These are phyloP conservation scores for Microsporum audouinii DNA, from an alignment of 2,329 filamentous ascomycete species.

Conservation along the genomic window DNA sequence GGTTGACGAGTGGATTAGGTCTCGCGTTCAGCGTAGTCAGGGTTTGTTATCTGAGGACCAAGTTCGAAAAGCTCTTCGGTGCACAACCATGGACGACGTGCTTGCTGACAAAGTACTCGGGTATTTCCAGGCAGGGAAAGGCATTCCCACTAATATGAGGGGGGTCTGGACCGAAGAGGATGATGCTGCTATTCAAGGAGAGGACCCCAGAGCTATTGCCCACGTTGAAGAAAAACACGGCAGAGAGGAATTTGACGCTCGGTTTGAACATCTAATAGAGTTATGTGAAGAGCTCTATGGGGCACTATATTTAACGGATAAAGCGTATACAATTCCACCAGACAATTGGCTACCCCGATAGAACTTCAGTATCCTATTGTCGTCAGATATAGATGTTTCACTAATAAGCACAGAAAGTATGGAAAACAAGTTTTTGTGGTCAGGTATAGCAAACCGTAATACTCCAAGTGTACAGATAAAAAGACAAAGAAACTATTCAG, in stretches of 20 bases:
- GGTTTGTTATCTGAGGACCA: slow-evolving; percentile 18
- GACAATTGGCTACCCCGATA: not conserved
- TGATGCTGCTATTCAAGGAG: slow-evolving; percentile 28
- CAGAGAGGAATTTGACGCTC: slow-evolving; percentile 7
- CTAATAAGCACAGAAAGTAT: not conserved
- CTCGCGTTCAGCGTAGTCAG: slow-evolving; percentile 3
- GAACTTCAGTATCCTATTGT: not conserved
- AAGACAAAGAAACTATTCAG: not conserved
- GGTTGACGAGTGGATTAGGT: slow-evolving; percentile 32
- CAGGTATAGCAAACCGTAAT: not conserved
- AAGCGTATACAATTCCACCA: not conserved
- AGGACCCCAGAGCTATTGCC: slow-evolving; percentile 25
- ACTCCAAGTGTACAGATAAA: not conserved
- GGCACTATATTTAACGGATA: not conserved
- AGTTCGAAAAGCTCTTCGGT: slow-evolving; percentile 26
- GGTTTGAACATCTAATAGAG: slow-evolving; percentile 1
- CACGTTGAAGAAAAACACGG: slow-evolving; percentile 37
- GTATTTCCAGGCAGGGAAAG: slow-evolving; percentile 21
- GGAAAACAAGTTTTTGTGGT: not conserved
- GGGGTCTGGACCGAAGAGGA: slow-evolving; percentile 41
- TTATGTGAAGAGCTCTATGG: not conserved
- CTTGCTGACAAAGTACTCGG: slow-evolving; percentile 29
- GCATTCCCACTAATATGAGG: slow-evolving; percentile 30
- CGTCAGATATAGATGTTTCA: not conserved
- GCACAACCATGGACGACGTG: slow-evolving; percentile 31